Percentiles rank a stretch among this genome's conserved stretches.
Conservation (phyloP, 805 yeast genomes). For the Kregervanrija fluxuum region DNA sequence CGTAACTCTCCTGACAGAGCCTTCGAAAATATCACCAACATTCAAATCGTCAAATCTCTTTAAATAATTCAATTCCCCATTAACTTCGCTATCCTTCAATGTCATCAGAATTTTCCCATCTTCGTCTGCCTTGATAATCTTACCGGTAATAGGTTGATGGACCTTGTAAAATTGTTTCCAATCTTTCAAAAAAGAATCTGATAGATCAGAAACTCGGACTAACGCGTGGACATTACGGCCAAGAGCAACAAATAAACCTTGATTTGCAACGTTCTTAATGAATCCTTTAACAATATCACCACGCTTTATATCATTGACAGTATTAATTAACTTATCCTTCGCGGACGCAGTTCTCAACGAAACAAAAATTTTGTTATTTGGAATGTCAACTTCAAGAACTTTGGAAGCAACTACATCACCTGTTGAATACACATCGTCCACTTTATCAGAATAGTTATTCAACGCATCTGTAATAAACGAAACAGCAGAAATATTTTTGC, state of each 20-base stretch:
- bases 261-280: slow-evolving; percentile 63
- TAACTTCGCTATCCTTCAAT: slow-evolving; percentile 71
- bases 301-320: slow-evolving; percentile 46
- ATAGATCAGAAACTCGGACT: slow-evolving; percentile 72
- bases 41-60: slow-evolving; percentile 62
- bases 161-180: slow-evolving; percentile 76
- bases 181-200: slow-evolving; percentile 75
- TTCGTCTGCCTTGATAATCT: slow-evolving; percentile 53
- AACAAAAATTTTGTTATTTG: slow-evolving; percentile 49
- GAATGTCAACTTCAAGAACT: slow-evolving; percentile 39
- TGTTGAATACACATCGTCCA: slow-evolving; percentile 40
- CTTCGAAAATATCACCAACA: slow-evolving; percentile 68
- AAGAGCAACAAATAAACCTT: slow-evolving; percentile 71
- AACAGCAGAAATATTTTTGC: slow-evolving; percentile 53
- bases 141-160: slow-evolving; percentile 70
- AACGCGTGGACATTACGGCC: slow-evolving; percentile 69
- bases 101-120: slow-evolving; percentile 69
- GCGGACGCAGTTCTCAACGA: slow-evolving; percentile 51
- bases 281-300: slow-evolving; percentile 82
- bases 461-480: slow-evolving; percentile 73
- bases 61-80: slow-evolving; percentile 54
- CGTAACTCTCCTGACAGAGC: slow-evolving; percentile 66
- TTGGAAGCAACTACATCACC: slow-evolving; percentile 55
- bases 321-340: slow-evolving; percentile 41
- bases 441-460: slow-evolving; percentile 51